Base-by-base conservation (phyloP, 345 rosid species). In the Euphorbia pulcherrima region DNA sequence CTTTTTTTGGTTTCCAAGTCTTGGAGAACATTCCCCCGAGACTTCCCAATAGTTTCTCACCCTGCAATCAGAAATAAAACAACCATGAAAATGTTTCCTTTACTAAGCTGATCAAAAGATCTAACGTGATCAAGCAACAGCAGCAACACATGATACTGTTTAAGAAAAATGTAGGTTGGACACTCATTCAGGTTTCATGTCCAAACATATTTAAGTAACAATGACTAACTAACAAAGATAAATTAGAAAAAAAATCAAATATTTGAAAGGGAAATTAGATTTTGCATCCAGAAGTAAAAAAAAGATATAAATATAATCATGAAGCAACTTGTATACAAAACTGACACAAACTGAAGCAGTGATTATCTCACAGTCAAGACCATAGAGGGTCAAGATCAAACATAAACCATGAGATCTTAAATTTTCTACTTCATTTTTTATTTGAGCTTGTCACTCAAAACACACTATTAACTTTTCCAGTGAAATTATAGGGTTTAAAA, bases 1-100 rank as follows among this genome's bases (percentile, higher is more conserved):
- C 84, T 85, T 84, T 94, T 81, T 89, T 91, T 6, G 97, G 97
- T 79, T 91, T 94, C 99, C 99, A 94, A 6, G 90, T 89, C 80
- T 47, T 94, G 51, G 92, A 85, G 69, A 89, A 89, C 74, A 94
- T 83, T 62, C 97, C 93, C 53, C 99, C 99, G 68, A 94, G 97
- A 75, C 85, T 91, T 63, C 97, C 97, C 71, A 94, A 81, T 69
- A 94, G 92, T 85, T 89, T 94, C 83, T 94, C 99, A 62, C 99
- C 97, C 99, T 94, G 83, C 40, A 77, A 85, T 65, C 66, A 41
- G n/a, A 24, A 51, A 73, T 57, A 48, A 71, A 57, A 67, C 37
- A 51, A 57, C 64, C 41, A 77, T 48, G 26, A 18, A 37, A 57
- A 41, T 71, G 35, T n/a, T 35, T 16, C 37, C 12, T 6, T 64